Evolutionary conservation across 441 rosid species (phyloP).

Genomic region (Biscutella laevigata): DNA sequence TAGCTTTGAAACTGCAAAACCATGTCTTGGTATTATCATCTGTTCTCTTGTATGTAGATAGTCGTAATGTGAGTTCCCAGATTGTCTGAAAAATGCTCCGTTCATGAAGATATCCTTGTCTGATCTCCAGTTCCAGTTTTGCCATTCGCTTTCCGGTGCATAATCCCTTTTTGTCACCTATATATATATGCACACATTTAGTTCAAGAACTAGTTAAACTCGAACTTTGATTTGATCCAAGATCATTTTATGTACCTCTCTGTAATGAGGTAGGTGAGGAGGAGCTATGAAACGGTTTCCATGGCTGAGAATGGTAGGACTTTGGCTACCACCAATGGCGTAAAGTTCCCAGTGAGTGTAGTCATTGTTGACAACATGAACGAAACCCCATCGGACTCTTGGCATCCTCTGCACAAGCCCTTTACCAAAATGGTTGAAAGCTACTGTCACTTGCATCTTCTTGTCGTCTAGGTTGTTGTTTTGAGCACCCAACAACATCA

Average conservation of each 20-base stretch:
- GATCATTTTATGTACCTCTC: conserved; percentile 13
- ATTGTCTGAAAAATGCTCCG: conserved; percentile 37
- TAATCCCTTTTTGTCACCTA: conserved; percentile 38
- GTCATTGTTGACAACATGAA: conserved; percentile 72
- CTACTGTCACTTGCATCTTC: conserved; percentile 70
- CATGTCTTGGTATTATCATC: conserved; percentile 40
- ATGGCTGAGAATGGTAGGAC: conserved; percentile 61
- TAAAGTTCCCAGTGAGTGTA: conserved; percentile 73
- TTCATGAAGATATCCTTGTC: conserved; percentile 40
- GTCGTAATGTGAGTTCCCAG: conserved; percentile 24
- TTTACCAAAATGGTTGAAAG: conserved; percentile 78
- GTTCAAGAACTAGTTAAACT: background rate
- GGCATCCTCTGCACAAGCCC: conserved; percentile 90
- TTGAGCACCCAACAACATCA: conserved; percentile 61
- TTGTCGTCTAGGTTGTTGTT: conserved; percentile 34
- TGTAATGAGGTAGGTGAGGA: conserved; percentile 5
- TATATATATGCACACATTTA: background rate
- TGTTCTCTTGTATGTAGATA: conserved; percentile 18
- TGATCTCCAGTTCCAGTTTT: conserved; percentile 46
- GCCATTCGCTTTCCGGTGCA: conserved; percentile 35
- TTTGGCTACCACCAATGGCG: conserved; percentile 61
- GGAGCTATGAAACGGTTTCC: conserved; percentile 69
- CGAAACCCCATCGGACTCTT: conserved; percentile 60
- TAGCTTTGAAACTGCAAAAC: conserved; percentile 26
- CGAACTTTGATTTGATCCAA: background rate